Evolutionary conservation across 495 filamentous ascomycete species (phyloP).

Genomic region (Pyronema omphalodes): DNA sequence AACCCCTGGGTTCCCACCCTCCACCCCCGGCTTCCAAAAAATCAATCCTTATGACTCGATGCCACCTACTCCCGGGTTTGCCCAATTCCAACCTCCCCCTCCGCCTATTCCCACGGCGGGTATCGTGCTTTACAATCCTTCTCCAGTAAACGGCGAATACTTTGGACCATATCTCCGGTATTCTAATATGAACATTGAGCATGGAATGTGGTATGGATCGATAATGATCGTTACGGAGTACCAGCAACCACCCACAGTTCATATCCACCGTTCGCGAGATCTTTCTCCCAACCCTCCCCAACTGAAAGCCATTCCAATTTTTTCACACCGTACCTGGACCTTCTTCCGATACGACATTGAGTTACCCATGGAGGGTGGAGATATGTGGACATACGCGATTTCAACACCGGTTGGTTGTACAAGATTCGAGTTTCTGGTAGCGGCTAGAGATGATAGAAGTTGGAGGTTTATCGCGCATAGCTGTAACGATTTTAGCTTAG

Average conservation of each 20-base stretch:
- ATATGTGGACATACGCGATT: slow-evolving; percentile 96
- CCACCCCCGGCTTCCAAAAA: slow-evolving; percentile 1
- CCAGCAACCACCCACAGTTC: slow-evolving; percentile 88
- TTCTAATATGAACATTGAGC: slow-evolving; percentile 90
- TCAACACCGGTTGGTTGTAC: slow-evolving; percentile 94
- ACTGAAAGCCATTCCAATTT: slow-evolving; percentile 66
- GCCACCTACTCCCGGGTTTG: slow-evolving; percentile 11
- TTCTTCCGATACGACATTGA: slow-evolving; percentile 95
- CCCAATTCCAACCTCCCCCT: slow-evolving; percentile 33
- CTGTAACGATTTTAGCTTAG: slow-evolving; percentile 83
- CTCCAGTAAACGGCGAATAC: slow-evolving; percentile 92
- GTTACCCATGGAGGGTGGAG: slow-evolving; percentile 65
- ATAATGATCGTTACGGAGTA: slow-evolving; percentile 75
- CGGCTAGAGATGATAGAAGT: slow-evolving; percentile 68
- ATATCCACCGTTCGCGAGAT: slow-evolving; percentile 81
- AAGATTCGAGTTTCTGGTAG: slow-evolving; percentile 93
- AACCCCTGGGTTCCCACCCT: slow-evolving; percentile 20
- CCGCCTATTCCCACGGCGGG: slow-evolving; percentile 73
- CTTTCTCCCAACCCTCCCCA: slow-evolving; percentile 86
- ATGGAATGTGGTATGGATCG: slow-evolving; percentile 65
- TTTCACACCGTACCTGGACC: slow-evolving; percentile 74
- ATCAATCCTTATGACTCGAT: not conserved
- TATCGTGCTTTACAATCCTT: slow-evolving; percentile 80
- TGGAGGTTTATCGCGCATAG: slow-evolving; percentile 97
- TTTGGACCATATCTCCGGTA: slow-evolving; percentile 93